Conservation (phyloP, 208 protist genomes). For the Trypanosoma cruzi region DNA sequence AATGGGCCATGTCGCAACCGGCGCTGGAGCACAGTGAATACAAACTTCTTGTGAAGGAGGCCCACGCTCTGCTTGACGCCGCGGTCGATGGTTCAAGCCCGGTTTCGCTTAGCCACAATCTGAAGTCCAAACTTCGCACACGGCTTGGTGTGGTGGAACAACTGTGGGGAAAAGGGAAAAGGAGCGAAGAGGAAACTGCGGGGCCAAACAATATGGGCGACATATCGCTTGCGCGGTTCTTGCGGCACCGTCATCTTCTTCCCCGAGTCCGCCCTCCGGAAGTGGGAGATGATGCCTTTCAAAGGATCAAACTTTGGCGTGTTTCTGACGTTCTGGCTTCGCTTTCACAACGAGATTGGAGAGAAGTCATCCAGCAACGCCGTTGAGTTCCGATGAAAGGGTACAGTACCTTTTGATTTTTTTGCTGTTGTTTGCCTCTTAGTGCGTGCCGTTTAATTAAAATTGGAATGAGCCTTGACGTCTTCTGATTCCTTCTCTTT, state of each 20-base stretch:
- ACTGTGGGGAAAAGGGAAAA: constrained; percentile 11
- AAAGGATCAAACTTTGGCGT: constrained; percentile 7
- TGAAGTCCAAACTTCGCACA: constrained; percentile 16
- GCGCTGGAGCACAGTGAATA: constrained; percentile 6
- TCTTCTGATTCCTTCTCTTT: constrained; percentile 10
- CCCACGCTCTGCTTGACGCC: constrained; percentile 6
- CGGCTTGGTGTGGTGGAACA: constrained; percentile 10
- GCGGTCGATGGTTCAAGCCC: not conserved
- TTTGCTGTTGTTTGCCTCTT: not conserved
- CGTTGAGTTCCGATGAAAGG: constrained; percentile 4
- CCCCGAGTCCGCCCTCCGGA: not conserved
- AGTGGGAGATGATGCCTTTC: not conserved
- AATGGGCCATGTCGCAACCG: constrained; percentile 22
- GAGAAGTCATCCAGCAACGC: constrained; percentile 1
- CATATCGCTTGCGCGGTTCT: constrained; percentile 15
- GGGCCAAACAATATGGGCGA: not conserved
- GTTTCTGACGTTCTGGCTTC: not conserved
- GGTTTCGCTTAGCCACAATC: not conserved
- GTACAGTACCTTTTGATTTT: constrained; percentile 3
- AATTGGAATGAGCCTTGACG: not conserved
- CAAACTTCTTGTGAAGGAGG: constrained; percentile 26
- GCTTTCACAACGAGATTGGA: constrained; percentile 22
- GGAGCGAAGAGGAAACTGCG: not conserved
- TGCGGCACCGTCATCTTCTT: constrained; percentile 16
- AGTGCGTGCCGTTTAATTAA: not conserved